Evolutionary conservation across 331 rosid species (phyloP).

Genomic region (Arachis monticola): DNA sequence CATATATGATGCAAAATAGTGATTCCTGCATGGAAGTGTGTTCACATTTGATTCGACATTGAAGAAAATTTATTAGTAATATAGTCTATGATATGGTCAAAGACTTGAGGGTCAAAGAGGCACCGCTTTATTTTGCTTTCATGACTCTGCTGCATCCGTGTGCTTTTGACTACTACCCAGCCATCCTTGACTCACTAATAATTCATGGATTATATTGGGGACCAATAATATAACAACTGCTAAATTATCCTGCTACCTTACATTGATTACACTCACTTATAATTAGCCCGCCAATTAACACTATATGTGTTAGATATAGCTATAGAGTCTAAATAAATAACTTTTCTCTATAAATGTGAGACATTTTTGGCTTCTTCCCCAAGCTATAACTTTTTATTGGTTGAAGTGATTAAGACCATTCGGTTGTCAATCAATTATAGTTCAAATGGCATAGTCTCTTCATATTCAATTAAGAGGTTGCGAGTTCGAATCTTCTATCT

Average conservation of each 20-base stretch:
- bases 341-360: no score
- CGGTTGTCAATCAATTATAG: no score
- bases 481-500: no score
- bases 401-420: no score
- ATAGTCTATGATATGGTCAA: slow-evolving; percentile 7
- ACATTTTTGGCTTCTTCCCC: no score
- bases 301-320: not conserved
- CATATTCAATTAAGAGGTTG: no score
- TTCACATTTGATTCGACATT: no score
- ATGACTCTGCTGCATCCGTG: not conserved
- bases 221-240: not conserved
- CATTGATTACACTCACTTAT: not conserved
- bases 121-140: not conserved
- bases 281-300: no score
- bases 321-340: not conserved
- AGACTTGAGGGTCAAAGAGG: slow-evolving; percentile 40
- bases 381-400: no score
- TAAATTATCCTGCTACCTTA: not conserved
- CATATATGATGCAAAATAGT: no score
- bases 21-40: no score
- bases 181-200: slow-evolving; percentile 14
- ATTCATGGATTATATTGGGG: not conserved
- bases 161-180: slow-evolving; percentile 19
- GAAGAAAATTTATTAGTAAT: not conserved
- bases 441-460: no score